Evolutionary conservation across 768 basidiomycete species (phyloP).

Genomic region (Boletales sp.): DNA sequence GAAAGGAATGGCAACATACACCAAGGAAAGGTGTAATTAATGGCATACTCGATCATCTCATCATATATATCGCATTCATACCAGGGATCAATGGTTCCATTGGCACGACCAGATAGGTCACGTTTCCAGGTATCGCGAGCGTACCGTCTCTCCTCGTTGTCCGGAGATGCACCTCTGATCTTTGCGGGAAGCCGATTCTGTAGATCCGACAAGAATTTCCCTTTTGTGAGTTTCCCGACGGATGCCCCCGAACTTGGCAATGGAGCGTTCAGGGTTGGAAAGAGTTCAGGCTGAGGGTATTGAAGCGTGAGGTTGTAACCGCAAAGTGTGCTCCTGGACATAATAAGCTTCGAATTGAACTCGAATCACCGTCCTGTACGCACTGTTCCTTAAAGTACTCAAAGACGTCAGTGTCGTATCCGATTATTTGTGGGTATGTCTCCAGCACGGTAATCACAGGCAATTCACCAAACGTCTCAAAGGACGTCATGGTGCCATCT

Average conservation of each 20-base stretch:
- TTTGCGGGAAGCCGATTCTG: conserved; percentile 2
- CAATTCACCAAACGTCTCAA: conserved; percentile 45
- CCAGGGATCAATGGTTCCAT: conserved; percentile 57
- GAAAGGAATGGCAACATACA: conserved; percentile 26
- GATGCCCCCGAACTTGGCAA: not conserved
- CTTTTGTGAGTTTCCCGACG: conserved; percentile 6
- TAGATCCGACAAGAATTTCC: conserved; percentile 9
- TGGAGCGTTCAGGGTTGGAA: conserved; percentile 26
- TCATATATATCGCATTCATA: conserved; percentile 59
- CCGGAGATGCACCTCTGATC: conserved; percentile 12
- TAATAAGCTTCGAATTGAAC: not conserved
- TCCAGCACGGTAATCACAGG: conserved; percentile 61
- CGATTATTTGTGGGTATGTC: conserved; percentile 73
- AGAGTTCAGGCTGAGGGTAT: conserved; percentile 51
- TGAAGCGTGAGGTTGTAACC: conserved; percentile 61
- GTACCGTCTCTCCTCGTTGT: conserved; percentile 20
- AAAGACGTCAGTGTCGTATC: conserved; percentile 64
- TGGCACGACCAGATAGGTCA: conserved; percentile 46
- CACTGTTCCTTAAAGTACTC: conserved; percentile 66
- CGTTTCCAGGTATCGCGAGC: conserved; percentile 37
- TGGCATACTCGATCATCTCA: conserved; percentile 65
- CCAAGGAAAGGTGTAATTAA: conserved; percentile 68
- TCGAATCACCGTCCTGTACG: conserved; percentile 18
- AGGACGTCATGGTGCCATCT: conserved; percentile 54
- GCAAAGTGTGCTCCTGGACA: conserved; percentile 50